A percentile compares a stretch with the other conserved stretches of the same genome.
phyloP scores from a whole-genome alignment of 2,329 filamentous ascomycete species.

The Elsinoe perseae region DNA sequence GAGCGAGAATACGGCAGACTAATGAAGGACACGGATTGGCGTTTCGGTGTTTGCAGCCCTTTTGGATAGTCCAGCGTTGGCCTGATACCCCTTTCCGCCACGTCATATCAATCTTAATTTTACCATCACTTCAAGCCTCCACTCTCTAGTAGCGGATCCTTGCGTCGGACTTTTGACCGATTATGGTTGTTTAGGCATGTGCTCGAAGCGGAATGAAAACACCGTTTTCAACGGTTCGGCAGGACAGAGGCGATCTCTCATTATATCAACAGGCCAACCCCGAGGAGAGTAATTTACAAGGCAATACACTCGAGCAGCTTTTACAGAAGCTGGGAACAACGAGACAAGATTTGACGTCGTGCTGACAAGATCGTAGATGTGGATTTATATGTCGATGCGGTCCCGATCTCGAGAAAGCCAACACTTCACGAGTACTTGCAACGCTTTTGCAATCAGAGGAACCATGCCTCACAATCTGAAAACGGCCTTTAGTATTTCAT shows the following conservation, averaged over 20 bases:
- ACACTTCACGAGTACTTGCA: background rate
- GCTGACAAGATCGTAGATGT: too few species aligned
- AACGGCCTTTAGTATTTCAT: background rate
- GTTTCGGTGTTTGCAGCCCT: conserved; percentile 16
- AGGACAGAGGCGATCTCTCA: background rate
- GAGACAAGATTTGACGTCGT: too few species aligned
- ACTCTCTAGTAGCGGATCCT: background rate
- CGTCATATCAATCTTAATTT: conserved; percentile 6
- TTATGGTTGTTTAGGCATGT: background rate
- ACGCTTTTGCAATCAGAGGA: background rate
- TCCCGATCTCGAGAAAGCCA: too few species aligned
- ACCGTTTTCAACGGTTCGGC: background rate
- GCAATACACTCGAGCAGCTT: too few species aligned
- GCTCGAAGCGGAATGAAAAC: background rate
- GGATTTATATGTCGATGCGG: too few species aligned
- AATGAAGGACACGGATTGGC: conserved; percentile 15
- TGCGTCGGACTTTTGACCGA: background rate
- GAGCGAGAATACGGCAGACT: conserved; percentile 1
- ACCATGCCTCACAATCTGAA: background rate
- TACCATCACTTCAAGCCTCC: background rate
- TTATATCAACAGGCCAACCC: too few species aligned
- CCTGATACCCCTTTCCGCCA: conserved; percentile 13
- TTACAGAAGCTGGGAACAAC: too few species aligned
- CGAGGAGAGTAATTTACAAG: too few species aligned
- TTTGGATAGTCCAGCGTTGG: conserved; percentile 14